These are phyloP conservation scores for Fraxinus angustifolia DNA, from an alignment of 305 asterid species.

Conservation along the genomic window DNA sequence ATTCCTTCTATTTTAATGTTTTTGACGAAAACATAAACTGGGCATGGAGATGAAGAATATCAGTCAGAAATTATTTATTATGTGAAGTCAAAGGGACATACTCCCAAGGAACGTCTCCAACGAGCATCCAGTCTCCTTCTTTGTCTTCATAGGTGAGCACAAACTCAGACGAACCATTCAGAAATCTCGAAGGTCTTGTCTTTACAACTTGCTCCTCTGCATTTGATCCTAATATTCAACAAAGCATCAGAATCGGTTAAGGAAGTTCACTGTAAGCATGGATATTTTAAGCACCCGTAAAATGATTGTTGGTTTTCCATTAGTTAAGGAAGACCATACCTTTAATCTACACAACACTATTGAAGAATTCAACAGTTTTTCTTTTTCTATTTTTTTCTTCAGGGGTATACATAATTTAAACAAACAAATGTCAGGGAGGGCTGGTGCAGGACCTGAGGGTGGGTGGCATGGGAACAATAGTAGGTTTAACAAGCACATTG, in stretches of 20 bases:
- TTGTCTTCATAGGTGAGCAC: conserved; percentile 87
- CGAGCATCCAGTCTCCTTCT: conserved; percentile 92
- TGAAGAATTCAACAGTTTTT: background rate
- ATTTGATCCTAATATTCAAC: conserved; percentile 35
- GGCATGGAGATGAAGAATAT: background rate
- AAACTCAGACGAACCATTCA: conserved; percentile 66
- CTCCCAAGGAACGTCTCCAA: conserved; percentile 94
- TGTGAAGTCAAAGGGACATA: conserved; percentile 32
- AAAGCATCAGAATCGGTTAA: background rate
- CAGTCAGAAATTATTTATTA: background rate
- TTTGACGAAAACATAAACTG: background rate
- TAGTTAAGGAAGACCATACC: background rate
- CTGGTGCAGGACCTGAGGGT: background rate
- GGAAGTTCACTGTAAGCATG: background rate
- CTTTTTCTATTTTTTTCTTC: background rate
- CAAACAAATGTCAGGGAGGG: background rate
- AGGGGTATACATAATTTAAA: background rate
- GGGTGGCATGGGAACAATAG: background rate
- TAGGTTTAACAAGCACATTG: background rate
- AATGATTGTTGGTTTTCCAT: background rate
- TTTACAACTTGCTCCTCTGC: conserved; percentile 38
- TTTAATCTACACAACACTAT: background rate
- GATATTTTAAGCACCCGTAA: background rate
- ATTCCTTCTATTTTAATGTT: background rate
- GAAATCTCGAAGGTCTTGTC: conserved; percentile 35